Evolutionary conservation across 2,329 filamentous ascomycete genomes (phyloP).

Genomic region (Exophiala aquamarina): DNA sequence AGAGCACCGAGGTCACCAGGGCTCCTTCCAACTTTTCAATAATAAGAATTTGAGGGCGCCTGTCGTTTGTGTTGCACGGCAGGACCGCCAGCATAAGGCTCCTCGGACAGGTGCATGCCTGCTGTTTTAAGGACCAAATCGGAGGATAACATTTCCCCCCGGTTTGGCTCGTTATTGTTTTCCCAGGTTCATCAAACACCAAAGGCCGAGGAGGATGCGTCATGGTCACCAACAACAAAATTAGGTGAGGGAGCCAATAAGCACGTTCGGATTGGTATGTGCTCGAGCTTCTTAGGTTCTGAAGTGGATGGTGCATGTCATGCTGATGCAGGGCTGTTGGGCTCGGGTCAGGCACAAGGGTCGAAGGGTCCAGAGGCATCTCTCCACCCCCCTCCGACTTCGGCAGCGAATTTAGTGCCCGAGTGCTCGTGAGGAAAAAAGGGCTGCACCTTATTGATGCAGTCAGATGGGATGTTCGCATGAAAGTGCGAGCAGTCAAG

Average conservation of each 20-base stretch:
- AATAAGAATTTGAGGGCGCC: too few relatives aligned
- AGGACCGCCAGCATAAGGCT: too few relatives aligned
- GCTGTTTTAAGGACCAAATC: too few relatives aligned
- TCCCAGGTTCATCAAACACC: too few relatives aligned
- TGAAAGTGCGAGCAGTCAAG: background rate
- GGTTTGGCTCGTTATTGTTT: too few relatives aligned
- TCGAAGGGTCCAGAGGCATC: background rate
- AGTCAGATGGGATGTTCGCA: too few relatives aligned
- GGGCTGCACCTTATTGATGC: too few relatives aligned
- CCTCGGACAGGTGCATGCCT: too few relatives aligned
- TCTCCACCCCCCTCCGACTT: constrained; percentile 11
- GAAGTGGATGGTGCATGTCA: constrained; percentile 9
- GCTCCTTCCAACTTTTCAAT: too few relatives aligned
- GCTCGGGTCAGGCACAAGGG: constrained; percentile 7
- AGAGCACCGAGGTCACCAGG: too few relatives aligned
- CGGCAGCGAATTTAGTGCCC: constrained; percentile 21
- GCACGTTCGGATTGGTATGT: constrained; percentile 12
- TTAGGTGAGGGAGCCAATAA: constrained; percentile 9
- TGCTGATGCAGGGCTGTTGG: constrained; percentile 22
- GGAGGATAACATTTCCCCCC: too few relatives aligned
- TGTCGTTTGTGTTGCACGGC: too few relatives aligned
- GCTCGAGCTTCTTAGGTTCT: constrained; percentile 7
- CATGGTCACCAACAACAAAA: constrained; percentile 1
- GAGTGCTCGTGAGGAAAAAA: constrained; percentile 4
- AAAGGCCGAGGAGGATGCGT: background rate